Evolutionary conservation across 306 rosid species (phyloP).

Genomic region (Corylus heterophylla): DNA sequence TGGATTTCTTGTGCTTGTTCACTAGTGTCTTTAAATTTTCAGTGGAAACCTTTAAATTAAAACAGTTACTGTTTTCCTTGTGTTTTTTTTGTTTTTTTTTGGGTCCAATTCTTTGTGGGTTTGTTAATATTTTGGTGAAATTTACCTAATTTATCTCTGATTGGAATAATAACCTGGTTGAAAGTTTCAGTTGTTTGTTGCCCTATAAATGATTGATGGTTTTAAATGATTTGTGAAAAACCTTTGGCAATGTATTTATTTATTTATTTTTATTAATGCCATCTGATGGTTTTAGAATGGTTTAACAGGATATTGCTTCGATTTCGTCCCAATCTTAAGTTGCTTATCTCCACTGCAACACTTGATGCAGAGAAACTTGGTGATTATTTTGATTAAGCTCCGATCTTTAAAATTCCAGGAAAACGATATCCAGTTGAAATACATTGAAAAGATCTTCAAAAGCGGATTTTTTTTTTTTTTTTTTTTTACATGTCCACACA

Average conservation of each 20-base stretch:
- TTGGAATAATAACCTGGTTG: neutral
- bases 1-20: conserved; percentile 19
- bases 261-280: too few relatives aligned
- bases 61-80: neutral
- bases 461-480: conserved; percentile 51
- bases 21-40: conserved; percentile 35
- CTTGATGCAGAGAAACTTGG: conserved; percentile 95
- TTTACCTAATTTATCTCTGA: neutral
- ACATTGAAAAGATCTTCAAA: conserved; percentile 77
- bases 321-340: conserved; percentile 87
- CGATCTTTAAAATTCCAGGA: conserved; percentile 92
- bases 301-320: conserved; percentile 68
- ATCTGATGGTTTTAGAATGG: too few relatives aligned
- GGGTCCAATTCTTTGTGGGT: neutral
- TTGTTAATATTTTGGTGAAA: conserved; percentile 9
- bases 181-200: neutral
- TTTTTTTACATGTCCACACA: too few relatives aligned
- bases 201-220: neutral
- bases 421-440: conserved; percentile 90
- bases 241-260: neutral
- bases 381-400: conserved; percentile 90
- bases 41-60: conserved; percentile 46
- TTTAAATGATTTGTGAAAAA: neutral
- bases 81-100: neutral
- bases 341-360: conserved; percentile 93